Base-by-base conservation (phyloP, 2,329 filamentous ascomycete species). In the Nectriaceae sp. region DNA sequence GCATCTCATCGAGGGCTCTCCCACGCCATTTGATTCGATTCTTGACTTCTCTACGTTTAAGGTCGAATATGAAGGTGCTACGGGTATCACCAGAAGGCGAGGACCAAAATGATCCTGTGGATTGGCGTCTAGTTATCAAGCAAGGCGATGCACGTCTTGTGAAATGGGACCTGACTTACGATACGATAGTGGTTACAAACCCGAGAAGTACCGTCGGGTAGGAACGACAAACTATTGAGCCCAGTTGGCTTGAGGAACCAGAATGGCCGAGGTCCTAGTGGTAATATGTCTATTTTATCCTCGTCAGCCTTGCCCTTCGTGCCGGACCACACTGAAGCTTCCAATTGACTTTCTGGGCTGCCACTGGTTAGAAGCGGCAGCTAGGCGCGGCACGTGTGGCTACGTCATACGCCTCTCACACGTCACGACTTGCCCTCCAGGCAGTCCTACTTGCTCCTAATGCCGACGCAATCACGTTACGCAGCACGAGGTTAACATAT, bases 371-470 rank as follows among this genome's bases (percentile, higher is more conserved):
- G 16, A n/a, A n/a, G 8, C 33, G 33, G 33, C 6, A 6, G 33
- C 19, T 18, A 18, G 19, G 40, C 24, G 24, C 40, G 3, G 40
- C 40, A 42, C 13, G 39, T 21, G 42, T 8, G 13, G 29, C 41
- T 55, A 57, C 54, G 54, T 57, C 54, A 57, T 57, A 42, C 46
- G 48, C 45, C 41, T 49, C 40, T 42, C 48, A 46, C 53, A 53
- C 53, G 48, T 52, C 54, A 55, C 49, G 46, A 20, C 29, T 46
- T 38, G 21, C 13, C 36, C 42, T 29, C 42, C 22, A 38, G 21
- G 20, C 29, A 29, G 22, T 26, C 42, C 29, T 37, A 29, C 39
- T 22, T 38, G 43, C 21, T 16, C 36, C 26, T 37, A 19, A 8
- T 38, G 26, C 21, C 36, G 35, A 55, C 47, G 40, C 48, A 47